Evolutionary conservation across 225 moss, liverwort and hornwort genomes (phyloP).

Genomic region (Sphagnum contortum): DNA sequence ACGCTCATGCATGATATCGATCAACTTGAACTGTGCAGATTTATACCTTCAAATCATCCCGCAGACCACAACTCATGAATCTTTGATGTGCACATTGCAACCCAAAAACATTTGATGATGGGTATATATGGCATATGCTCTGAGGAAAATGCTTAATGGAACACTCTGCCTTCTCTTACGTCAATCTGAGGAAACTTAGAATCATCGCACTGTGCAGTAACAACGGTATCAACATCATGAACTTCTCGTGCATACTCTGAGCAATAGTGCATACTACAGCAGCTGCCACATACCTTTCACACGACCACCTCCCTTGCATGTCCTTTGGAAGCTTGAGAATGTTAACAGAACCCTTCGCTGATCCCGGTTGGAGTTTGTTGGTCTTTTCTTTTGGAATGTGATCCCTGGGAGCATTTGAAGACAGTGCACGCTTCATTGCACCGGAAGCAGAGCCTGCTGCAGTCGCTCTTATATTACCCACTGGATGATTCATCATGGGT

Average conservation of each 20-base stretch:
- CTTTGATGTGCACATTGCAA: no score
- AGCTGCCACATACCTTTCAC: slow-evolving; percentile 26
- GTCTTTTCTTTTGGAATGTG: slow-evolving; percentile 9
- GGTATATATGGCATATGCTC: no score
- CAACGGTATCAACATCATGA: no score
- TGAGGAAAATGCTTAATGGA: no score
- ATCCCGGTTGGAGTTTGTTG: not conserved
- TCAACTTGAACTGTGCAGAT: slow-evolving; percentile 45
- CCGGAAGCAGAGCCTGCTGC: slow-evolving; percentile 1
- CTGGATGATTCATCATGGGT: slow-evolving; percentile 17
- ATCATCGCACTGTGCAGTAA: no score
- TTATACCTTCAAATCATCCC: slow-evolving; percentile 24
- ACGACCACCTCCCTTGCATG: slow-evolving; percentile 61
- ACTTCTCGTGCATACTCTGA: no score
- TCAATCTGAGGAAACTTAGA: no score
- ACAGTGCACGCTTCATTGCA: slow-evolving; percentile 7
- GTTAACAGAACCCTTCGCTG: slow-evolving; percentile 4
- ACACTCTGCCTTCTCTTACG: no score
- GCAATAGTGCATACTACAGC: no score
- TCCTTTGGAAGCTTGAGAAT: slow-evolving; percentile 48
- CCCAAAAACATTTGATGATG: no score
- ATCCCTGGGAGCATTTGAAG: slow-evolving; percentile 7
- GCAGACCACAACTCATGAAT: no score
- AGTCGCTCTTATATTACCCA: slow-evolving; percentile 4
- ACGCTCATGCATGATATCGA: slow-evolving; percentile 46